phyloP scores from a whole-genome alignment of 2,329 filamentous ascomycete species.

The Coniella lustricola region DNA sequence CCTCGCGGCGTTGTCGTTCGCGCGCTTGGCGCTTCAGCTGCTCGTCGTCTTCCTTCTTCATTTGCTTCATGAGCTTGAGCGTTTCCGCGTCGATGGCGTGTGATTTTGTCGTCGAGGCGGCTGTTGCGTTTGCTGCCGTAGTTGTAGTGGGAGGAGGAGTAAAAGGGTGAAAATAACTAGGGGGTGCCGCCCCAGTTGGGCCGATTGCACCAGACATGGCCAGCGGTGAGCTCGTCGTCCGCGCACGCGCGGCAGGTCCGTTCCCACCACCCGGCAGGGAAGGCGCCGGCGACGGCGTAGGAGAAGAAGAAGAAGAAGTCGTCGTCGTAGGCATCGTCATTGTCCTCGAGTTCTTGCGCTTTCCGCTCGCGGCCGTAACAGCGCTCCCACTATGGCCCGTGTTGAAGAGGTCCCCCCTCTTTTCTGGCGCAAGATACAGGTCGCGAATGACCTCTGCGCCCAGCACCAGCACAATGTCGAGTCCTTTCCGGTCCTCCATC shows the following conservation, averaged over 20 bases:
- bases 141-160: constrained; percentile 34
- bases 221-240: constrained; percentile 19
- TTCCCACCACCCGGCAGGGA: constrained; percentile 34
- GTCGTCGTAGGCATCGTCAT: constrained; percentile 22
- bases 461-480: constrained; percentile 72
- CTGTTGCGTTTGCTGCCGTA: constrained; percentile 39
- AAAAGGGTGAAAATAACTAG: too few species aligned
- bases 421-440: constrained; percentile 54
- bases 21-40: constrained; percentile 37
- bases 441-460: constrained; percentile 59
- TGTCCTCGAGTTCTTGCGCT: constrained; percentile 40
- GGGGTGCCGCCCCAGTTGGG: too few species aligned
- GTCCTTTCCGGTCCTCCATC: constrained; percentile 86
- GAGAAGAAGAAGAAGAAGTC: constrained; percentile 8
- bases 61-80: constrained; percentile 52
- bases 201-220: constrained; percentile 36
- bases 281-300: too few species aligned
- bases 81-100: constrained; percentile 65
- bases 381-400: constrained; percentile 39
- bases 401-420: constrained; percentile 67
- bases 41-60: constrained; percentile 46
- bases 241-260: constrained; percentile 24
- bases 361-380: constrained; percentile 20
- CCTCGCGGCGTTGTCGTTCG: constrained; percentile 50
- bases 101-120: constrained; percentile 20